Percentiles rank a stretch among this genome's conserved stretches.
Evolutionary conservation across 768 basidiomycete species (phyloP).

Genomic region (Podaxis pistillaris): DNA sequence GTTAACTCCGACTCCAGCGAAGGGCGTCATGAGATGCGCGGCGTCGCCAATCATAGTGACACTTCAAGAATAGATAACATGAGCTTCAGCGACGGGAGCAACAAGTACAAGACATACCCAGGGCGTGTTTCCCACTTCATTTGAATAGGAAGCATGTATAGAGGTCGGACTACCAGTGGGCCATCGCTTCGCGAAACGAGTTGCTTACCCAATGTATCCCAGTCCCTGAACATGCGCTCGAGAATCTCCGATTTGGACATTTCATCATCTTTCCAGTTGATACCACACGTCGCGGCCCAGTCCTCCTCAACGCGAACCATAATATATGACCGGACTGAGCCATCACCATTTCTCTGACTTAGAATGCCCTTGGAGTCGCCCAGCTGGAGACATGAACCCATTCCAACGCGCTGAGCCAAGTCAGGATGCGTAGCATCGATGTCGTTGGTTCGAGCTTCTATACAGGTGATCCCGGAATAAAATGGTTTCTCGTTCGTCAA

Average conservation of each 20-base stretch:
- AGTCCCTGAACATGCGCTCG: neutral
- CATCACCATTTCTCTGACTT: too few relatives aligned
- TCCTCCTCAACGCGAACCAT: conserved; percentile 8
- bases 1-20: conserved; percentile 25
- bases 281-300: conserved; percentile 15
- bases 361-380: too few relatives aligned
- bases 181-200: conserved; percentile 10
- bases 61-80: conserved; percentile 1
- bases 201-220: neutral
- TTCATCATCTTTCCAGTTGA: conserved; percentile 11
- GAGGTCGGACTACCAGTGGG: conserved; percentile 7
- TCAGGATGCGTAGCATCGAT: too few relatives aligned
- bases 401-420: too few relatives aligned
- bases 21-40: conserved; percentile 26
- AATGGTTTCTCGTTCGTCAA: conserved; percentile 26
- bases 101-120: neutral
- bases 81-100: neutral
- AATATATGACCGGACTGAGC: too few relatives aligned
- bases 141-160: conserved; percentile 15
- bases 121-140: conserved; percentile 11
- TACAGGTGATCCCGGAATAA: conserved; percentile 29
- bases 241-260: conserved; percentile 1
- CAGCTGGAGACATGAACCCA: too few relatives aligned
- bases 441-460: too few relatives aligned
- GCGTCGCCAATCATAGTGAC: conserved; percentile 25